Evolutionary conservation across 2,329 filamentous ascomycete species (phyloP), one percentile per base, ranked within the genome.

Genomic region (Phialocephala sp.): DNA sequence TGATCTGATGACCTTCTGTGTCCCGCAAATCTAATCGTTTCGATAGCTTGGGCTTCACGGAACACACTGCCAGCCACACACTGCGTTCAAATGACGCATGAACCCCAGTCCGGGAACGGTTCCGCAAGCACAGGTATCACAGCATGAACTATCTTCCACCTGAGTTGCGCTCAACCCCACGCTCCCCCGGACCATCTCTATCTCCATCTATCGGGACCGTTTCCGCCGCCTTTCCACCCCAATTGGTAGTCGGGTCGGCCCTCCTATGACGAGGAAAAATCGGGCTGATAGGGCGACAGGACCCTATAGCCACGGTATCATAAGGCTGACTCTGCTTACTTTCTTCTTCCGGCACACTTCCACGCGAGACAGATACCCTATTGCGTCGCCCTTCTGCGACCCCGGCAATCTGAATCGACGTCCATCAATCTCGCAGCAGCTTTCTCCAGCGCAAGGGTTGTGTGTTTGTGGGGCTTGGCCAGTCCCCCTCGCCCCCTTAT

Each of bases 391-490:
- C 24, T 32, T 20, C 45, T 24, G 45, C 43, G 37, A 18, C 43
- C 45, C 50, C 50, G 24, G 24, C 6, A 35, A 54, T 35, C 50
- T 35, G 50, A 35, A 8, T 54, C 50, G 32, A 54, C 11, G 14
- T 54, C 50, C 14, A n/a, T 54, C 50, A 54, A 32, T 15, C 50
- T 54, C 24, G 24, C 24, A 18, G 24, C 24, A 54, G 14, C 5
- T 54, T 32, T 24, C 45, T 22, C 45, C n/a, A 24, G 45, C 4
- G 45, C n/a, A 8, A 50, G 12, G 15, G 22, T 35, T 54, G 22
- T 27, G 50, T 54, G 50, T 35, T 54, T 54, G 47, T 20, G 50
- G 32, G 50, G 50, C 50, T 27, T 35, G 24, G 50, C 45, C n/a
- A 18, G 45, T 20, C 22, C 11, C 3, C 24, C 6, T 54, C 22